Conservation (phyloP, 805 yeast species). For the Nakazawaea laoshanensis region DNA sequence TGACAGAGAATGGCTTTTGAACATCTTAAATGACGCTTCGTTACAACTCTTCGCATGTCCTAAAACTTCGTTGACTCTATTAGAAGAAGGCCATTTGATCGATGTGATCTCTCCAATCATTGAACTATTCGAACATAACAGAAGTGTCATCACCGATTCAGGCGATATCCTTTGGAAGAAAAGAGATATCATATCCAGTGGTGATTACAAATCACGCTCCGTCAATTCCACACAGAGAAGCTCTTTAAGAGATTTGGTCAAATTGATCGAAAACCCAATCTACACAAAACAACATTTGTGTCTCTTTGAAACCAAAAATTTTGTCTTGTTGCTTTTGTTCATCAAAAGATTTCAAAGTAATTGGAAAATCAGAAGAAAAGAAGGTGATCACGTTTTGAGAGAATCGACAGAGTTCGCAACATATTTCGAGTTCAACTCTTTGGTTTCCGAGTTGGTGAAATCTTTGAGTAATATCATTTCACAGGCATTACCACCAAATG, state of each 20-base stretch:
- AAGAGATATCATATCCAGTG: conserved; percentile 8
- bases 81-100: conserved; percentile 29
- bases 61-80: conserved; percentile 28
- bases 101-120: conserved; percentile 39
- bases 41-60: conserved; percentile 38
- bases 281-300: conserved; percentile 10
- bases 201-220: conserved; percentile 6
- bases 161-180: conserved; percentile 18
- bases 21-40: conserved; percentile 23
- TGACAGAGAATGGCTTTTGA: conserved; percentile 43
- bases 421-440: conserved; percentile 31
- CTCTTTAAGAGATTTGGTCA: conserved; percentile 6
- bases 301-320: conserved; percentile 26
- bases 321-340: conserved; percentile 35
- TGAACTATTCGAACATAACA: conserved; percentile 28
- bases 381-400: conserved; percentile 60
- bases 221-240: conserved; percentile 4
- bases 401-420: conserved; percentile 43
- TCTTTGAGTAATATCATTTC: conserved; percentile 18
- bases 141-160: conserved; percentile 19
- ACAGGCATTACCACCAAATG: conserved; percentile 1
- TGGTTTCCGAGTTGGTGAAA: conserved; percentile 16
- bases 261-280: conserved; percentile 9
- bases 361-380: conserved; percentile 45
- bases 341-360: conserved; percentile 50